phyloP scores from a whole-genome alignment of 2,329 filamentous ascomycete genomes.

The Pseudonectria buxi region DNA sequence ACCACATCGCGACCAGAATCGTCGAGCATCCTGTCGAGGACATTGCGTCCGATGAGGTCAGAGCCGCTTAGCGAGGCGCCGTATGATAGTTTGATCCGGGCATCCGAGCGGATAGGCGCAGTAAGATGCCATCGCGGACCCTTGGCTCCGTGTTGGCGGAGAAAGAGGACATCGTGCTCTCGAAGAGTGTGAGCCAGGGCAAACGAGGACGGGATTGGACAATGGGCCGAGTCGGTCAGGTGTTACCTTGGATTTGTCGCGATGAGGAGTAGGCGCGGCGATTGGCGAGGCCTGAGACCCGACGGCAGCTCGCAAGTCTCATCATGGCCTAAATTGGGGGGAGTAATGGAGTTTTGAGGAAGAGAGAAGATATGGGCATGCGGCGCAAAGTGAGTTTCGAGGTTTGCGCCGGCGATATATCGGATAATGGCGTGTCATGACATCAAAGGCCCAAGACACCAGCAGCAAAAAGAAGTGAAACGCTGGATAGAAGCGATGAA shows the following conservation, averaged over 20 bases:
- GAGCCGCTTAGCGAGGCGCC: slow-evolving; percentile 41
- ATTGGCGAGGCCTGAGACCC: background rate
- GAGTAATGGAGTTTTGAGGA: slow-evolving; percentile 1
- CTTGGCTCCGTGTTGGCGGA: slow-evolving; percentile 31
- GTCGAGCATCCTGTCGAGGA: slow-evolving; percentile 53
- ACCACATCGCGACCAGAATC: slow-evolving; percentile 44
- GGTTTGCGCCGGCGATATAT: slow-evolving; percentile 19
- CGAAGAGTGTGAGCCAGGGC: background rate
- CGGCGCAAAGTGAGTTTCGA: slow-evolving; percentile 11
- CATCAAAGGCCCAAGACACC: too few species aligned
- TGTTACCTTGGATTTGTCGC: slow-evolving; percentile 21
- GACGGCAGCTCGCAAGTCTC: slow-evolving; percentile 2
- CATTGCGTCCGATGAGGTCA: slow-evolving; percentile 57
- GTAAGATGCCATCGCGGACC: slow-evolving; percentile 33
- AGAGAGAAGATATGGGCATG: slow-evolving; percentile 5
- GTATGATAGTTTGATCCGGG: slow-evolving; percentile 32
- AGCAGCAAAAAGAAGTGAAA: too few species aligned
- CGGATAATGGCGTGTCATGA: slow-evolving; percentile 7
- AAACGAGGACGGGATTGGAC: background rate
- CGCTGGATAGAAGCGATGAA: too few species aligned
- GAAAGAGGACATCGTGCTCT: slow-evolving; percentile 36
- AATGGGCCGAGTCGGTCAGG: background rate
- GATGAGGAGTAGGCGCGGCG: slow-evolving; percentile 20
- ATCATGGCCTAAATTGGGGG: slow-evolving; percentile 11
- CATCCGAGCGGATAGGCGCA: slow-evolving; percentile 25